These are phyloP conservation scores for Nicotiana paniculata DNA, from an alignment of 257 asterid genomes.

Conservation along the genomic window DNA sequence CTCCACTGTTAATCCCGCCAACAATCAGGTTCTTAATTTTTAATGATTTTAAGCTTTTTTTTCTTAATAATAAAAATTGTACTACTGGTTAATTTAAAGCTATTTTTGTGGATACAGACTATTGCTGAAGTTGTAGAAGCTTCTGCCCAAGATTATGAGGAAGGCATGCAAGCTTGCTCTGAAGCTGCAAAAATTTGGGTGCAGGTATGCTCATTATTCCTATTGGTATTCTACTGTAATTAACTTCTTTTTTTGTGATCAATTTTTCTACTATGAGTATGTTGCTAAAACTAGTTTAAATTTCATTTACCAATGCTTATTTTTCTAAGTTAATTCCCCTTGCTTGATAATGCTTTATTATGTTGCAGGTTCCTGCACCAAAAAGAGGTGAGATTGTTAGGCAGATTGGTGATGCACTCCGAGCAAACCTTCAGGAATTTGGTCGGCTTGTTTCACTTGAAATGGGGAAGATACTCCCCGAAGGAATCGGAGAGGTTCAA, in stretches of 20 bases:
- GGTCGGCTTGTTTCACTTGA: slow-evolving; percentile 97
- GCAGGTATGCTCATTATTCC: slow-evolving; percentile 48
- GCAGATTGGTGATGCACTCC: slow-evolving; percentile 95
- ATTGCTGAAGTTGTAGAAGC: slow-evolving; percentile 85
- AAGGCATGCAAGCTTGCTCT: slow-evolving; percentile 74
- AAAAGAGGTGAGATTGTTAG: slow-evolving; percentile 98
- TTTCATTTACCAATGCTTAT: background rate
- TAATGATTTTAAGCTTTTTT: background rate
- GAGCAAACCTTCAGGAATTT: slow-evolving; percentile 72
- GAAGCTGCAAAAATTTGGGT: slow-evolving; percentile 81
- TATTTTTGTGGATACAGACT: slow-evolving; percentile 28
- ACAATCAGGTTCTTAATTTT: slow-evolving; percentile 46
- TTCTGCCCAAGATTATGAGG: slow-evolving; percentile 74
- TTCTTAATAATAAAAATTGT: too few species aligned
- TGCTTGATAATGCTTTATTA: background rate
- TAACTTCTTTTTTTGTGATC: background rate
- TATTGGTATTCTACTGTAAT: background rate
- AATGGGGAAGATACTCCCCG: slow-evolving; percentile 96
- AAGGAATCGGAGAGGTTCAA: slow-evolving; percentile 99
- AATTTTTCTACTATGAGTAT: background rate
- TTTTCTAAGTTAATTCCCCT: background rate
- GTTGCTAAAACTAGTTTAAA: background rate
- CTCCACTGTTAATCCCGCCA: slow-evolving; percentile 64
- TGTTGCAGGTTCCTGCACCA: slow-evolving; percentile 87
- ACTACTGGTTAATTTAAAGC: background rate